Evolutionary conservation across 139 green algal species (phyloP).

Genomic region (Asterochloris erici): DNA sequence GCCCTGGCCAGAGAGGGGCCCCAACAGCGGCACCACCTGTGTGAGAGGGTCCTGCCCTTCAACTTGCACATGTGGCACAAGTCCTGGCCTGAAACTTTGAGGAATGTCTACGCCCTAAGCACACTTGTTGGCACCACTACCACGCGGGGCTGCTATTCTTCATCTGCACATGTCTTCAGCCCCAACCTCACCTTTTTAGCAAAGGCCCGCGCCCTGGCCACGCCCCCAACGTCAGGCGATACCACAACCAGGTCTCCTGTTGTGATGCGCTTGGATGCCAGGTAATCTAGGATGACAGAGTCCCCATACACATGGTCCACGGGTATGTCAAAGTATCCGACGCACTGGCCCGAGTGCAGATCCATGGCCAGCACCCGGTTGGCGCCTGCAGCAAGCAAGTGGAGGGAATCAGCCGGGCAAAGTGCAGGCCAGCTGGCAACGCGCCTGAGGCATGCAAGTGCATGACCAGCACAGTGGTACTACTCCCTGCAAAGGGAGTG

Average conservation of each 20-base stretch:
- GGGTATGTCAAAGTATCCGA: slow-evolving; percentile 99
- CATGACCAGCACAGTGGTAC: too few relatives aligned
- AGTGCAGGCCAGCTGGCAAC: too few relatives aligned
- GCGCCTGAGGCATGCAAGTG: too few relatives aligned
- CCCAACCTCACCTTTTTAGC: slow-evolving; percentile 92
- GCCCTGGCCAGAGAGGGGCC: too few relatives aligned
- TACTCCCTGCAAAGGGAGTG: too few relatives aligned
- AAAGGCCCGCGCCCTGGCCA: slow-evolving; percentile 94
- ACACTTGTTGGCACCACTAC: too few relatives aligned
- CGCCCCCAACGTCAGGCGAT: slow-evolving; percentile 97
- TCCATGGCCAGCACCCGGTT: slow-evolving; percentile 94
- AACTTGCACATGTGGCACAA: background rate
- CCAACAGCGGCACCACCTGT: too few relatives aligned
- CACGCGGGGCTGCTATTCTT: too few relatives aligned
- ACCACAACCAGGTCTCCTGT: slow-evolving; percentile 95
- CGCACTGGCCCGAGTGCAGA: slow-evolving; percentile 93
- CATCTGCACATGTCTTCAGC: too few relatives aligned
- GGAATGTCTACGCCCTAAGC: too few relatives aligned
- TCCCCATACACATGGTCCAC: slow-evolving; percentile 96
- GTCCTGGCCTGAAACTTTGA: too few relatives aligned
- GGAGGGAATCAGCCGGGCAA: too few relatives aligned
- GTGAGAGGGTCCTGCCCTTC: background rate
- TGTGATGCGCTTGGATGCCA: slow-evolving; percentile 94
- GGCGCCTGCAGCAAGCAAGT: slow-evolving; percentile 43
- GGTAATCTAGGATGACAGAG: slow-evolving; percentile 95